Base-by-base conservation (phyloP, 768 basidiomycete genomes). In the Kwoniella newhampshirensis region DNA sequence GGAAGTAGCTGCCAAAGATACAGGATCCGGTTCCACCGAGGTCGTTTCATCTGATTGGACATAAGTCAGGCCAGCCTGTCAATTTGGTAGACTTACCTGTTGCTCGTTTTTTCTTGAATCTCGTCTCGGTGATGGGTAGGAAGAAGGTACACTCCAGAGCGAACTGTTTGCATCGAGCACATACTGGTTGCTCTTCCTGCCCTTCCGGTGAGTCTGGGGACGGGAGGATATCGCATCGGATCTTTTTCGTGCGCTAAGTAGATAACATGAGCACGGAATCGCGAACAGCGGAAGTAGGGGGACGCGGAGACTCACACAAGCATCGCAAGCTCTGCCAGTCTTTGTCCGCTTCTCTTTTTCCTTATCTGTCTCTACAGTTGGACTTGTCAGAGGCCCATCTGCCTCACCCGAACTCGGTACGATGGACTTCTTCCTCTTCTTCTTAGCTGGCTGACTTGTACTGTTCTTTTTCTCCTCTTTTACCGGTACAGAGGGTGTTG, bases 81-180 rank as follows among this genome's bases (percentile, higher is more conserved):
- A 17, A 27, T 23, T 20, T 23, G 13, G 13, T 27, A 27, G 87
- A 87, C 66, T 89, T 86, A 68, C 91, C 88, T 41, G 85, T 56
- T 25, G n/a, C 18, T 64, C 88, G 87, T 79, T 91, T 91, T 81
- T 96, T 96, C 80, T 97, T 97, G 82, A 97, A 99, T 18, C 96
- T 86, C 0, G 96, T 99, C 77, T 98, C 96, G 9, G 94, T 91
- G 67, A 99, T 99, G 37, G 96, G 96, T 12, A 98, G 84, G 81
- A 96, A 94, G 79, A 93, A 96, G 4, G 93, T 96, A 75, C 94
- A 96, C 63, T 94, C 91, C 65, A 92, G 89, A 41, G 84, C 83
- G 68, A 91, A 91, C 73, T 91, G 89, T 71, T 90, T 89, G 82
- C 94, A 98, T 75, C 97, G 93, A 66, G 91, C 88, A 73, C 92